Evolutionary conservation across 2,329 filamentous ascomycete genomes (phyloP).

Genomic region (Diaporthe sp.): DNA sequence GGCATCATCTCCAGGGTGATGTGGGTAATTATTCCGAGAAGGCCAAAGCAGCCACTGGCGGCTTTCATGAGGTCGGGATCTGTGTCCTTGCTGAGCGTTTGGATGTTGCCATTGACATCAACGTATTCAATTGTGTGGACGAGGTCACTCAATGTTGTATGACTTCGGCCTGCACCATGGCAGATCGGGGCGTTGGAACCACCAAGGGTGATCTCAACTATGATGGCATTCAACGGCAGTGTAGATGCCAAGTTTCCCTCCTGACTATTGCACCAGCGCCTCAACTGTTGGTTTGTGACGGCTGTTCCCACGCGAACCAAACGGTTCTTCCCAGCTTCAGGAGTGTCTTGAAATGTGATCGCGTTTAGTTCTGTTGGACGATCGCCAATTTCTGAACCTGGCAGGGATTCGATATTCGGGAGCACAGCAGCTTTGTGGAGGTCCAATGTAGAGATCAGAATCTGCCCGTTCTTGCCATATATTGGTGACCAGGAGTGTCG

Average conservation of each 20-base stretch:
- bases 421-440: constrained; percentile 54
- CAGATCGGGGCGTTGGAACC: constrained; percentile 62
- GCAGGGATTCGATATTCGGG: constrained; percentile 51
- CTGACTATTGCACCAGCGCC: constrained; percentile 54
- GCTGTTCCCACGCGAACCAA: constrained; percentile 58
- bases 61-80: constrained; percentile 56
- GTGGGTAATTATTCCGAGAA: constrained; percentile 64
- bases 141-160: constrained; percentile 61
- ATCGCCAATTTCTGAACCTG: background rate
- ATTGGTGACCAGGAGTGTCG: constrained; percentile 59
- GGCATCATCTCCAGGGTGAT: constrained; percentile 61
- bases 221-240: constrained; percentile 60
- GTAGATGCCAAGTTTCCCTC: constrained; percentile 56
- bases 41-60: constrained; percentile 60
- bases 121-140: constrained; percentile 63
- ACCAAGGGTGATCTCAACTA: constrained; percentile 63
- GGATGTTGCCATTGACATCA: constrained; percentile 57
- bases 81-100: constrained; percentile 53
- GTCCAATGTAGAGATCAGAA: constrained; percentile 59
- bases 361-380: constrained; percentile 54
- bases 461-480: constrained; percentile 56
- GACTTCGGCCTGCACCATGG: constrained; percentile 60
- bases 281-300: constrained; percentile 62
- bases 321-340: constrained; percentile 48
- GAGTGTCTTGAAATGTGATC: constrained; percentile 52